Percentiles rank a stretch among this genome's conserved stretches.
Evolutionary conservation across 352 stramenopile genomes (phyloP).

Genomic region (Globisporangium paddicum): DNA sequence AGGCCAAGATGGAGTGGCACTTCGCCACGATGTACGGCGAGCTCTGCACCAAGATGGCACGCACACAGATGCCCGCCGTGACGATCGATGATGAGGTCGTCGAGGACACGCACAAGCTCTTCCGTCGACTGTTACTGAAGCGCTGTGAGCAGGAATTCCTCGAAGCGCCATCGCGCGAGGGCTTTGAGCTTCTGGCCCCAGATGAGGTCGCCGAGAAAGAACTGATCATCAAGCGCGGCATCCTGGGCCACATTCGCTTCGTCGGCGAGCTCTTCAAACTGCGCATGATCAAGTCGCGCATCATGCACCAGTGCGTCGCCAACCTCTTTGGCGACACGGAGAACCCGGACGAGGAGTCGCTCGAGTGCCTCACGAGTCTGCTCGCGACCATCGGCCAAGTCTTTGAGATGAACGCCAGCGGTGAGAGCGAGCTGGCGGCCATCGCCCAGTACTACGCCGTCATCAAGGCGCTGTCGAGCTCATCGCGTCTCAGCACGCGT

Average conservation of each 20-base stretch:
- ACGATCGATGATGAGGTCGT: constrained; percentile 65
- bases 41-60: constrained; percentile 90
- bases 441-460: constrained; percentile 68
- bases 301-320: constrained; percentile 92
- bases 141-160: constrained; percentile 95
- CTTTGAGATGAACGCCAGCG: constrained; percentile 62
- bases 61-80: constrained; percentile 78
- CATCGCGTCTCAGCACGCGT: constrained; percentile 64
- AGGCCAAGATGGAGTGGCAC: constrained; percentile 96
- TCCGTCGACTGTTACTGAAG: constrained; percentile 91
- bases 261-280: constrained; percentile 96
- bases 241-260: constrained; percentile 94
- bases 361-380: constrained; percentile 95
- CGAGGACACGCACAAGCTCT: constrained; percentile 85
- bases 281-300: constrained; percentile 92
- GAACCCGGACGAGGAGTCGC: constrained; percentile 91
- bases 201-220: constrained; percentile 70
- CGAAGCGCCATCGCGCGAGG: constrained; percentile 73
- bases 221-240: constrained; percentile 73
- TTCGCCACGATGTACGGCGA: constrained; percentile 96
- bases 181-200: constrained; percentile 43
- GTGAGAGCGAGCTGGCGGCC: constrained; percentile 46
- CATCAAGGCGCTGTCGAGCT: constrained; percentile 61
- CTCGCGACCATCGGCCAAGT: constrained; percentile 91
- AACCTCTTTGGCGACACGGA: constrained; percentile 73